These are phyloP conservation scores for Sordaria brevicollis DNA, from an alignment of 495 filamentous ascomycete species.

Conservation along the genomic window DNA sequence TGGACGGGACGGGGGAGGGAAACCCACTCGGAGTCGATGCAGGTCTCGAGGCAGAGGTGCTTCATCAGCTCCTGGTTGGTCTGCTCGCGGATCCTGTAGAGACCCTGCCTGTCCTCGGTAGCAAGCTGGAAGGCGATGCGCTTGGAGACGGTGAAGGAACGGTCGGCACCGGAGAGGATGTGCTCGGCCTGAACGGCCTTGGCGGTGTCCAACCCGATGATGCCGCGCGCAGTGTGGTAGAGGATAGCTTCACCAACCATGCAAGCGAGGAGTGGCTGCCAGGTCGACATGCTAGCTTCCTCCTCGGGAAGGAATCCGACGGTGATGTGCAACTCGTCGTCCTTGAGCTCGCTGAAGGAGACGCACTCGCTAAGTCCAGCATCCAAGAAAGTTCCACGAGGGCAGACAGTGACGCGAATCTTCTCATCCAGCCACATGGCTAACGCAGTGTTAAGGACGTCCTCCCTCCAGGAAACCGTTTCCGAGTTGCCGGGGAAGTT, in stretches of 20 bases:
- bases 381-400: conserved; percentile 1
- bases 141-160: background rate
- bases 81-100: background rate
- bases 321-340: background rate
- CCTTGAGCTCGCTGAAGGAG: conserved; percentile 3
- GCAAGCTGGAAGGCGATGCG: conserved; percentile 9
- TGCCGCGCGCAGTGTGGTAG: conserved; percentile 7
- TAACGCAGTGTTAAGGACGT: conserved; percentile 1
- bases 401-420: conserved; percentile 1
- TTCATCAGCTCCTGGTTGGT: conserved; percentile 5
- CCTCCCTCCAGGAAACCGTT: background rate
- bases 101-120: background rate
- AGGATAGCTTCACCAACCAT: conserved; percentile 7
- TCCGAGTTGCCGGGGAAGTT: background rate
- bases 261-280: background rate
- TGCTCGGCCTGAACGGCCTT: conserved; percentile 8
- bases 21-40: conserved; percentile 12
- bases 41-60: conserved; percentile 10
- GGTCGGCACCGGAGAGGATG: background rate
- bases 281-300: background rate
- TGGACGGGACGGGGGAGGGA: conserved; percentile 2
- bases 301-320: conserved; percentile 1
- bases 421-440: conserved; percentile 4
- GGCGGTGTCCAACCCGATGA: background rate
- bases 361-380: conserved; percentile 1